Evolutionary conservation across 768 basidiomycete species (phyloP).

Genomic region (Pleurotus cornucopiae): DNA sequence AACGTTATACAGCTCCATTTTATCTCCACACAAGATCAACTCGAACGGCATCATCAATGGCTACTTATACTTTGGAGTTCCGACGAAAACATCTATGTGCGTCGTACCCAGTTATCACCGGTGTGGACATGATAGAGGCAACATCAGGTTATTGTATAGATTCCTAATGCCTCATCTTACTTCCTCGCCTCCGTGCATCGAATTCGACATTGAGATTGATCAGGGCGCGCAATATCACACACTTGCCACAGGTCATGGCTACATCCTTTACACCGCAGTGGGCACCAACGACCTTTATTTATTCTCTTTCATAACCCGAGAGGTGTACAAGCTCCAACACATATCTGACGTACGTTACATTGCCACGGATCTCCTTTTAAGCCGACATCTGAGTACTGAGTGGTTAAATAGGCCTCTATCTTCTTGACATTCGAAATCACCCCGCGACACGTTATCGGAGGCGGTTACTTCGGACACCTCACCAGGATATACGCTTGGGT

Average conservation of each 20-base stretch:
- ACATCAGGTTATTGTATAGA: background rate
- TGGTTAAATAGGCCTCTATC: background rate
- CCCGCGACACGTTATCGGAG: background rate
- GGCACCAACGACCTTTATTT: background rate
- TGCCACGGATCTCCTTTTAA: background rate
- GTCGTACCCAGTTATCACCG: background rate
- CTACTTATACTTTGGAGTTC: background rate
- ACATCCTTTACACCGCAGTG: background rate
- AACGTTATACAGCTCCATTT: too few relatives aligned
- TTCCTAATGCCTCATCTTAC: background rate
- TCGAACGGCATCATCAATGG: background rate
- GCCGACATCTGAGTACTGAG: background rate
- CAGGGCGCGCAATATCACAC: background rate
- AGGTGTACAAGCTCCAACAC: background rate
- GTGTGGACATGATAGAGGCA: background rate
- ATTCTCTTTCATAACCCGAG: background rate
- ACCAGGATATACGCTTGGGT: background rate
- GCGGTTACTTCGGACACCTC: background rate
- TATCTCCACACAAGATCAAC: background rate
- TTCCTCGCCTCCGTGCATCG: background rate
- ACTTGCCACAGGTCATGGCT: background rate
- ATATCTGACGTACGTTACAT: background rate
- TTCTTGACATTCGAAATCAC: background rate
- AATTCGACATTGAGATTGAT: background rate
- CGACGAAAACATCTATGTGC: background rate